phyloP scores from a whole-genome alignment of 2,329 filamentous ascomycete species.

The Fusarium sp. region DNA sequence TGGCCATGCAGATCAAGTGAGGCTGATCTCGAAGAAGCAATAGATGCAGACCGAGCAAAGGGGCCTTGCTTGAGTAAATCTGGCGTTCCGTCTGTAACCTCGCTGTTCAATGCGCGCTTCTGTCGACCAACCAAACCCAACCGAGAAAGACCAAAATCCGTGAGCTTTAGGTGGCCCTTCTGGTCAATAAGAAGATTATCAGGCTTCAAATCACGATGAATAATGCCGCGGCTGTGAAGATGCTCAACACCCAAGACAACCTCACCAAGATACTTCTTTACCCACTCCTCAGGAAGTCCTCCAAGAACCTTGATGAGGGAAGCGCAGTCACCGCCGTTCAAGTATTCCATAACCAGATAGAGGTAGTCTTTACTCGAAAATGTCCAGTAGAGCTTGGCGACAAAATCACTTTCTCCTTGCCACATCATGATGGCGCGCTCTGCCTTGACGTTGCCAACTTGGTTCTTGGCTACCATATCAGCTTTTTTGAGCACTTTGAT shows the following conservation, averaged over 20 bases:
- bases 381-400: slow-evolving; percentile 99
- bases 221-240: slow-evolving; percentile 91
- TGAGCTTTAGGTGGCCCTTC: slow-evolving; percentile 95
- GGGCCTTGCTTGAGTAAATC: slow-evolving; percentile 93
- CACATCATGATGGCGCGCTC: slow-evolving; percentile 99
- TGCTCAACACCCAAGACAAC: slow-evolving; percentile 98
- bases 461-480: slow-evolving; percentile 99
- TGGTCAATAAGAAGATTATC: slow-evolving; percentile 98
- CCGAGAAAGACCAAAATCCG: slow-evolving; percentile 94
- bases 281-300: slow-evolving; percentile 95
- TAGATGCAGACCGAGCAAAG: slow-evolving; percentile 85
- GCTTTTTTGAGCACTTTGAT: slow-evolving; percentile 99
- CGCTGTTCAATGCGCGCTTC: slow-evolving; percentile 87
- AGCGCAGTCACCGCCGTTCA: slow-evolving; percentile 97
- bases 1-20: slow-evolving; percentile 88
- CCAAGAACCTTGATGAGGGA: slow-evolving; percentile 95
- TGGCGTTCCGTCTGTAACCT: slow-evolving; percentile 82
- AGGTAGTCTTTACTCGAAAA: slow-evolving; percentile 99
- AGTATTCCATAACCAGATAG: slow-evolving; percentile 98
- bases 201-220: slow-evolving; percentile 95
- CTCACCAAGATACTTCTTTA: slow-evolving; percentile 95
- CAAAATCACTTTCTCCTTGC: slow-evolving; percentile 99
- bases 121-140: slow-evolving; percentile 98
- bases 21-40: slow-evolving; percentile 90
- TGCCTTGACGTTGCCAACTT: slow-evolving; percentile 98